These are phyloP conservation scores for Pulveroboletus frians DNA, from an alignment of 768 basidiomycete species.

Conservation along the genomic window DNA sequence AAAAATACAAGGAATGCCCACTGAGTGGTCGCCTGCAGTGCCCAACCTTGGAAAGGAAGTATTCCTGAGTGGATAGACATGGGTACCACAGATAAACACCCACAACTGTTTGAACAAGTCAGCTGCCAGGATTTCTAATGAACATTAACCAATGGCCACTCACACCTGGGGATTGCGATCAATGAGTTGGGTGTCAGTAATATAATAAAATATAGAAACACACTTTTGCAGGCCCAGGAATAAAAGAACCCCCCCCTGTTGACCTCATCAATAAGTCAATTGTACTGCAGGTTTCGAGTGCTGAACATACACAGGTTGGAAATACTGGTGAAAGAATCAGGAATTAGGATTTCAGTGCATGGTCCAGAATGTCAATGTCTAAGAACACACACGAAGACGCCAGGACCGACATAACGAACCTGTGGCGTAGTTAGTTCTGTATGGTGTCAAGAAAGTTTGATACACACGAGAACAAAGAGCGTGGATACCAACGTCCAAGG, in stretches of 20 bases:
- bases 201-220: no score
- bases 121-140: no score
- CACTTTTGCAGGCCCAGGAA: no score
- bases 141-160: background rate
- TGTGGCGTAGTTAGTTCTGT: background rate
- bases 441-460: background rate
- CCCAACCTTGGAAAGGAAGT: background rate
- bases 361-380: background rate
- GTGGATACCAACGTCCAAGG: no score
- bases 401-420: background rate
- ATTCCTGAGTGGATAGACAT: background rate
- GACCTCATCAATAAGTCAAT: no score
- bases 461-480: no score
- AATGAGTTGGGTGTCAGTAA: no score
- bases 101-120: background rate
- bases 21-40: no score
- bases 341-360: background rate
- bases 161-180: no score
- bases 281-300: no score
- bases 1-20: background rate
- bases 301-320: background rate
- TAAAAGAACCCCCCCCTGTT: no score
- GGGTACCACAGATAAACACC: background rate
- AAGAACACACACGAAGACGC: background rate
- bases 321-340: background rate